Evolutionary conservation across 352 stramenopile genomes (phyloP), one percentile per base, ranked within the genome.

Genomic region (Hyaloperonospora brassicae): DNA sequence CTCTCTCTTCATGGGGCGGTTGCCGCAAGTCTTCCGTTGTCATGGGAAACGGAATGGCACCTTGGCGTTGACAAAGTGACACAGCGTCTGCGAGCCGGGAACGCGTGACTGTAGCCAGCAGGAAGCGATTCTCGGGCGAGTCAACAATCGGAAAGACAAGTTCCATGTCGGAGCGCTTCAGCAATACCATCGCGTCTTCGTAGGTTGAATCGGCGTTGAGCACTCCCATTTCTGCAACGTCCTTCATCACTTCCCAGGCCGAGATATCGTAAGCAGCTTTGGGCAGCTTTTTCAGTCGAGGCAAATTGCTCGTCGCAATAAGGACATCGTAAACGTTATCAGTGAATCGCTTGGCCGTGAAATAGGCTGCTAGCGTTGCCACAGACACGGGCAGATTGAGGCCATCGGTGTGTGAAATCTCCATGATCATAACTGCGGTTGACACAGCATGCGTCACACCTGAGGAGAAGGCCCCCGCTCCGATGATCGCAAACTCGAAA

Each of bases 371-470:
- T 43, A 97, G 60, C 66, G 96, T 91, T 8, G 86, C 86, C 8
- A 97, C 72, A 0, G 81, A 92, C 13, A 96, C 77, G 23, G 87
- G 87, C n/a, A 95, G 58, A 23, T 89, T 88, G 14, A 96, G 66
- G 11, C 77, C 71, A 50, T 94, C 77, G 6, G 89, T 84, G 55
- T 93, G 86, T 10, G 81, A 94, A 49, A 97, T 78, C 63, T 98
- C 92, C 78, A 97, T 97, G 47, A 93, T 91, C 55, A 98, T 98
- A 22, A 96, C 87, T 22, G 91, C 92, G 0, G 86, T 97, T 10
- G 83, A 96, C 40, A 97, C 86, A 8, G 90, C 86, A 47, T 95
- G 74, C 17, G 92, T 97, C n/a, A 96, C 89, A 42, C 88, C 89
- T 1, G 87, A 91, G 0, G 86, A 89, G 48, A 97, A 96, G 9